Conservation (phyloP, 306 rosid genomes). For the Elaeagnus macrophylla region DNA sequence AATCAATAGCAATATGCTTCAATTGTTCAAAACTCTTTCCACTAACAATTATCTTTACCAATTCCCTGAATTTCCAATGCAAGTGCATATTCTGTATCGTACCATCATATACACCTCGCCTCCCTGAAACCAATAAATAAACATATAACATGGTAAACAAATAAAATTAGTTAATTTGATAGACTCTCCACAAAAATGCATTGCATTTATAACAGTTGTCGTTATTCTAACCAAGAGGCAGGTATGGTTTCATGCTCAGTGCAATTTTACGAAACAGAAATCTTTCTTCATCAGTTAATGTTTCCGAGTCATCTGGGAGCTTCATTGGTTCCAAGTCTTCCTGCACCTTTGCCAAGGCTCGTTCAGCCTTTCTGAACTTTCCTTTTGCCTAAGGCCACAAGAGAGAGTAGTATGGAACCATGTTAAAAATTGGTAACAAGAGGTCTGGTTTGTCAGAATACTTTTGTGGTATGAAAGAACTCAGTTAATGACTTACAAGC, state of each 20-base stretch:
- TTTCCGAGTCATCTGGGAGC: slow-evolving; percentile 83
- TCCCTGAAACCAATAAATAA: slow-evolving; percentile 45
- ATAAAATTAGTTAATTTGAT: slow-evolving; percentile 21
- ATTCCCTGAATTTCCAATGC: slow-evolving; percentile 84
- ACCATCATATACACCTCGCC: slow-evolving; percentile 75
- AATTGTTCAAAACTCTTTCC: slow-evolving; percentile 64
- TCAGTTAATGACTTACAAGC: slow-evolving; percentile 42
- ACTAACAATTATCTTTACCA: slow-evolving; percentile 74
- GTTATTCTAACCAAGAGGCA: slow-evolving; percentile 56
- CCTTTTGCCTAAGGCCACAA: slow-evolving; percentile 54
- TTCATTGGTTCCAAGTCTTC: slow-evolving; percentile 53
- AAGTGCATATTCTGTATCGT: slow-evolving; percentile 93
- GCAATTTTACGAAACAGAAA: slow-evolving; percentile 81
- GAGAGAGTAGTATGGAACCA: slow-evolving; percentile 22
- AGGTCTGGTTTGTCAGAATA: neutral
- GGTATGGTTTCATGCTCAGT: slow-evolving; percentile 79
- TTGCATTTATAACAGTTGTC: slow-evolving; percentile 18
- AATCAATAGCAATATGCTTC: slow-evolving; percentile 66
- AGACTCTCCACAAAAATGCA: slow-evolving; percentile 15
- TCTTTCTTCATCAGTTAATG: slow-evolving; percentile 72
- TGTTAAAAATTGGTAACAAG: neutral
- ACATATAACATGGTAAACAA: slow-evolving; percentile 2
- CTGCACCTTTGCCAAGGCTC: slow-evolving; percentile 62
- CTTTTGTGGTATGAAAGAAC: slow-evolving; percentile 13
- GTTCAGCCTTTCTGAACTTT: slow-evolving; percentile 62